Conservation (phyloP, 208 protist species). For the Trypanosoma boissoni region DNA sequence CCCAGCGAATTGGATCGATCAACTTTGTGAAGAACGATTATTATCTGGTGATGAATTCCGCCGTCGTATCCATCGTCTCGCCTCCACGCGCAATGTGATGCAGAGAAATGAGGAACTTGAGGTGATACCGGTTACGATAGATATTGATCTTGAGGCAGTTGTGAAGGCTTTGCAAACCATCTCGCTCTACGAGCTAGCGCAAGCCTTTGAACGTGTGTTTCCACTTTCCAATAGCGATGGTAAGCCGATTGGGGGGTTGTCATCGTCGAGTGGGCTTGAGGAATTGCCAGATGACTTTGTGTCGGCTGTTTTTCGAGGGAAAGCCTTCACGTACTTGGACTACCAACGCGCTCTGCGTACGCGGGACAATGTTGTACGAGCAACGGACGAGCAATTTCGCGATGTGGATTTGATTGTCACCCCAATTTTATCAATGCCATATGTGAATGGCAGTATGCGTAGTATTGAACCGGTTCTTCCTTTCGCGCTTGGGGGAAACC, state of each 20-base stretch:
- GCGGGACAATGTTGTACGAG: conserved; percentile 75
- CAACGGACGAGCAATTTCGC: conserved; percentile 79
- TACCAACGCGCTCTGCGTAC: conserved; percentile 76
- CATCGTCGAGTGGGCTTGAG: conserved; percentile 44
- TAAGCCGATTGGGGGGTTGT: not conserved
- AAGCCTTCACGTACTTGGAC: conserved; percentile 41
- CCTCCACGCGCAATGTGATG: conserved; percentile 57
- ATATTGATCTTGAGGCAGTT: conserved; percentile 71
- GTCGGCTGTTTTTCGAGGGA: conserved; percentile 49
- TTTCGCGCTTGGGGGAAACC: conserved; percentile 80
- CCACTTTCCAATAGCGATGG: not conserved
- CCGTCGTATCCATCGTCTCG: conserved; percentile 52
- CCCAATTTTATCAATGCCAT: conserved; percentile 74
- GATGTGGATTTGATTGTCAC: conserved; percentile 82
- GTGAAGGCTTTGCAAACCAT: conserved; percentile 63
- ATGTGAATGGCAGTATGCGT: conserved; percentile 56
- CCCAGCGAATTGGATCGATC: conserved; percentile 82
- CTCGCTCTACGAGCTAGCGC: conserved; percentile 66
- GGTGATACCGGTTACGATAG: conserved; percentile 76
- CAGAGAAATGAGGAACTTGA: conserved; percentile 72
- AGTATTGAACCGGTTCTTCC: conserved; percentile 65
- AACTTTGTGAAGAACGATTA: conserved; percentile 49
- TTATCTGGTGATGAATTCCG: conserved; percentile 65
- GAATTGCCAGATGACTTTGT: conserved; percentile 64
- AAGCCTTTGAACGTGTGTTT: conserved; percentile 57